Percentiles rank a stretch among this genome's conserved stretches.
Evolutionary conservation across 306 rosid genomes (phyloP).

Genomic region (Castanea crenata): DNA sequence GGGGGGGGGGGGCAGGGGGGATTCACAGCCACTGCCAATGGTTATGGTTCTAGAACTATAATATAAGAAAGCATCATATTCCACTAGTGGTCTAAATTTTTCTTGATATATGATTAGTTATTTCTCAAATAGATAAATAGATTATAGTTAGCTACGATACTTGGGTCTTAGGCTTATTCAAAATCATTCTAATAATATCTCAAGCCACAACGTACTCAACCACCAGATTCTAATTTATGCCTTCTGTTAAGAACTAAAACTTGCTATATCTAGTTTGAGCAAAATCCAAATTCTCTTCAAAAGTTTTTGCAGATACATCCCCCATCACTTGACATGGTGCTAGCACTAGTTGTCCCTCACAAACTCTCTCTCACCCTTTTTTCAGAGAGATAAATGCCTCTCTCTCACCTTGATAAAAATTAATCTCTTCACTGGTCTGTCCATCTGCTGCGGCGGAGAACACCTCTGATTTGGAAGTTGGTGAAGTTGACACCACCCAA

Average conservation of each 20-base stretch:
- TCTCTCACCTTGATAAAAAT: conserved; percentile 44
- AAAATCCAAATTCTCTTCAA: background rate
- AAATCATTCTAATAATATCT: background rate
- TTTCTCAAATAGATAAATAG: no score
- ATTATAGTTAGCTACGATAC: no score
- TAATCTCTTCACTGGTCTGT: conserved; percentile 91
- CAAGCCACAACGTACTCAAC: background rate
- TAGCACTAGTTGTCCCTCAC: conserved; percentile 91
- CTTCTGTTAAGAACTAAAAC: conserved; percentile 3
- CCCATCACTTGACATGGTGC: conserved; percentile 90
- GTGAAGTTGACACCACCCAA: conserved; percentile 48
- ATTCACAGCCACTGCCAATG: no score
- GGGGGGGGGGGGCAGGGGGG: no score
- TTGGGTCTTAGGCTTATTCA: no score
- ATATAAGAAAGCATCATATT: no score
- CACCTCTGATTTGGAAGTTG: conserved; percentile 93
- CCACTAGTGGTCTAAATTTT: no score
- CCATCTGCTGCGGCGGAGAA: conserved; percentile 97
- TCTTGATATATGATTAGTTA: conserved; percentile 2
- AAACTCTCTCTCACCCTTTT: conserved; percentile 84
- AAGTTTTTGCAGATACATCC: conserved; percentile 26
- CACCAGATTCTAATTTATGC: conserved; percentile 26
- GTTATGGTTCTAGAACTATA: no score
- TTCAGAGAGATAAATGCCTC: no score
- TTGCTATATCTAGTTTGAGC: background rate